Conservation (phyloP, 805 yeast genomes). For the Isabelozyma heimii region DNA sequence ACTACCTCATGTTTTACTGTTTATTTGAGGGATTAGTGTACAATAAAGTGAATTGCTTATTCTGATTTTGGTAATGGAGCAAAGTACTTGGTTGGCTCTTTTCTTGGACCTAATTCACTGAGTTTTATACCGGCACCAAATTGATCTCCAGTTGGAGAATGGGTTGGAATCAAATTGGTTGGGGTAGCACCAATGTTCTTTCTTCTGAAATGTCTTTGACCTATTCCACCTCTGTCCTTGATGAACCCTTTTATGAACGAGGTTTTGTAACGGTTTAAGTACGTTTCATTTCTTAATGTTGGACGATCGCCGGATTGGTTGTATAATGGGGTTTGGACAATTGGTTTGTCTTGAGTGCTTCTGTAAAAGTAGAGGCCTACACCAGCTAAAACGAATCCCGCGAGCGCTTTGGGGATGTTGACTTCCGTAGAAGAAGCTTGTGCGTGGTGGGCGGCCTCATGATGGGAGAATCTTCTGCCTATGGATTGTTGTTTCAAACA, state of each 20-base stretch:
- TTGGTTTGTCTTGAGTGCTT: slow-evolving; percentile 34
- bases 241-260: slow-evolving; percentile 42
- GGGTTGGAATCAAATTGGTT: slow-evolving; percentile 35
- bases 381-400: slow-evolving; percentile 39
- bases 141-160: slow-evolving; percentile 39
- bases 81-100: slow-evolving; percentile 36
- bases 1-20: background rate
- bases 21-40: background rate
- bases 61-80: slow-evolving; percentile 25
- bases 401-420: slow-evolving; percentile 39
- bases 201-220: slow-evolving; percentile 40
- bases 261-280: slow-evolving; percentile 35
- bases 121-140: slow-evolving; percentile 45
- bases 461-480: slow-evolving; percentile 16
- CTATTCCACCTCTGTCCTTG: slow-evolving; percentile 45
- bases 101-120: slow-evolving; percentile 44
- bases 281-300: slow-evolving; percentile 34
- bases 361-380: slow-evolving; percentile 25
- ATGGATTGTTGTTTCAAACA: background rate
- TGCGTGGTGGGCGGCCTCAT: slow-evolving; percentile 4
- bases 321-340: slow-evolving; percentile 36
- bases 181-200: slow-evolving; percentile 27
- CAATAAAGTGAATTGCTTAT: background rate
- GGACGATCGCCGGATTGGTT: slow-evolving; percentile 30
- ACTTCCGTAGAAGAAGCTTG: slow-evolving; percentile 25